A percentile compares a stretch with the other conserved stretches of the same genome.
Evolutionary conservation across 768 basidiomycete genomes (phyloP).

Genomic region (Naganishia vishniacii): DNA sequence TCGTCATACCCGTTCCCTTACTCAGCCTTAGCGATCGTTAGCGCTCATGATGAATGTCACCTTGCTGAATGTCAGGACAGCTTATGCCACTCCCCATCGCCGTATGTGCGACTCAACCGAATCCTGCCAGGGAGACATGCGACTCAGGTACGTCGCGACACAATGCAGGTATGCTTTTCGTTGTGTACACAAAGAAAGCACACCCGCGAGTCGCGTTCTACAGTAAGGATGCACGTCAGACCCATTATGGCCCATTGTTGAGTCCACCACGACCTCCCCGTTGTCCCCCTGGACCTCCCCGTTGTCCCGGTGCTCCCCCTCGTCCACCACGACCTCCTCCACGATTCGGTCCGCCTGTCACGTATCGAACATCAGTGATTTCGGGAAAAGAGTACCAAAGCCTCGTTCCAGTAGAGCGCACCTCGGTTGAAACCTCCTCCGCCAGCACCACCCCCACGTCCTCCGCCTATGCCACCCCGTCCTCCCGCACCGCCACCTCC

Average conservation of each 20-base stretch:
- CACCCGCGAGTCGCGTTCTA: background rate
- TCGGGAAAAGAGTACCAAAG: no score
- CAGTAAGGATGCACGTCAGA: background rate
- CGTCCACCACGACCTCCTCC: conserved; percentile 3
- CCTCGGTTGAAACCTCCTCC: conserved; percentile 28
- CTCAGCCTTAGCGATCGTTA: background rate
- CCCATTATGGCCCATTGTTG: conserved; percentile 15
- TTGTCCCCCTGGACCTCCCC: conserved; percentile 6
- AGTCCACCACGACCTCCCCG: conserved; percentile 6
- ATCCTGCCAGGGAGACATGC: no score
- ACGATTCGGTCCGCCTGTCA: conserved; percentile 15
- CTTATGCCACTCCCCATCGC: no score
- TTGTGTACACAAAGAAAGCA: no score
- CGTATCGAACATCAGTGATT: no score
- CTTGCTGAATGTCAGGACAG: no score
- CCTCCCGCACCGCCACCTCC: no score
- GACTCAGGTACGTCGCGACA: no score
- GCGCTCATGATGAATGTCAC: no score
- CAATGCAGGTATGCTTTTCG: no score
- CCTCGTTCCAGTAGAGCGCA: no score
- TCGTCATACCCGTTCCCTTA: background rate
- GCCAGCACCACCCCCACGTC: conserved; percentile 33
- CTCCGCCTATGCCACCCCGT: conserved; percentile 35
- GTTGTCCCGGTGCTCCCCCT: background rate
- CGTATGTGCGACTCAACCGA: no score